phyloP scores from a whole-genome alignment of 495 filamentous ascomycete genomes.

The Glarea lozoyensis region DNA sequence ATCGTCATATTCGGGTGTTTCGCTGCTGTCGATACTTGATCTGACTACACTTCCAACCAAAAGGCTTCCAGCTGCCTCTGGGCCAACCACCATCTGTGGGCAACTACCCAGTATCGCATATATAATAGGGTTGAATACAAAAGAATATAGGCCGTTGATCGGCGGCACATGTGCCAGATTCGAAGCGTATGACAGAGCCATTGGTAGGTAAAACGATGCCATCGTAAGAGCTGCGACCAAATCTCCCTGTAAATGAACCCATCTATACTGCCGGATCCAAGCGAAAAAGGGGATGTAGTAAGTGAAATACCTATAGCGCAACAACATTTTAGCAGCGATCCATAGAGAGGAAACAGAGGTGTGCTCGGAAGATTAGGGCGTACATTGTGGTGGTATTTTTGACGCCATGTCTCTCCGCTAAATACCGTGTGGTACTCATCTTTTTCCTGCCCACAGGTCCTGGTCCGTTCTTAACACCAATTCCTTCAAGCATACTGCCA shows the following conservation, averaged over 20 bases:
- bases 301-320: conserved; percentile 62
- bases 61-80: conserved; percentile 88
- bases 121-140: conserved; percentile 80
- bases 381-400: conserved; percentile 50
- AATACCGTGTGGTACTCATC: conserved; percentile 51
- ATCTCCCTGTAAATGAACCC: conserved; percentile 76
- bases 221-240: conserved; percentile 80
- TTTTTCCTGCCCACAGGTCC: conserved; percentile 42
- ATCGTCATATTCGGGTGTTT: conserved; percentile 61
- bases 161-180: conserved; percentile 91
- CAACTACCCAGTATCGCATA: conserved; percentile 89
- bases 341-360: neutral
- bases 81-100: conserved; percentile 88
- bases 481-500: conserved; percentile 5
- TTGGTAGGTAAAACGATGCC: conserved; percentile 95
- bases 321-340: conserved; percentile 18
- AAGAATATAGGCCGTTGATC: conserved; percentile 92
- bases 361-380: conserved; percentile 13
- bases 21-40: conserved; percentile 59
- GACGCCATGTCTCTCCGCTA: conserved; percentile 53
- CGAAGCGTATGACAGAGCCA: conserved; percentile 87
- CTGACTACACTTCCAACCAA: conserved; percentile 82
- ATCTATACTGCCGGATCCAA: conserved; percentile 80
- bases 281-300: conserved; percentile 90
- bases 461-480: conserved; percentile 12